Percentiles rank a stretch among this genome's conserved stretches.
Evolutionary conservation across 805 yeast species (phyloP).

Genomic region (Candida montana): DNA sequence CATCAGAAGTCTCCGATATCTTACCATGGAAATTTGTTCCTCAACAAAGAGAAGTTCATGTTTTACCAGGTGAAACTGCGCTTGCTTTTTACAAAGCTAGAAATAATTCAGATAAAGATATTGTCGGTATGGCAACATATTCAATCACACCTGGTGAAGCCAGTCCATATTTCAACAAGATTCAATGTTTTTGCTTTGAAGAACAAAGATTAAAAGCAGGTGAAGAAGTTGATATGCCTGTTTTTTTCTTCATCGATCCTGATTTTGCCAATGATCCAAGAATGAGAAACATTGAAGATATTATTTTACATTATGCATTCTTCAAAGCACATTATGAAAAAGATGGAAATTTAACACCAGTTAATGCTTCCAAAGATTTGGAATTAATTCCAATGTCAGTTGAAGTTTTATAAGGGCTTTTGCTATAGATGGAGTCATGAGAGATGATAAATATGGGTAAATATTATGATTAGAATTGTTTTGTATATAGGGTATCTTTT

Average conservation of each 20-base stretch:
- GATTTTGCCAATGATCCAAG: constrained; percentile 90
- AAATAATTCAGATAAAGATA: constrained; percentile 78
- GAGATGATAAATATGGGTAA: no score
- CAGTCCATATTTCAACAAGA: constrained; percentile 93
- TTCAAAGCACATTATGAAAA: constrained; percentile 54
- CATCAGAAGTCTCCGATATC: constrained; percentile 85
- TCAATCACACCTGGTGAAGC: constrained; percentile 95
- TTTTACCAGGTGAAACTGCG: constrained; percentile 97
- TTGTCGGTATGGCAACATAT: constrained; percentile 98
- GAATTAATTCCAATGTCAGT: constrained; percentile 21
- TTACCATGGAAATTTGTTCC: constrained; percentile 96
- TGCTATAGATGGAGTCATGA: no score
- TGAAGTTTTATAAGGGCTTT: constrained; percentile 1
- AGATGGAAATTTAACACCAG: constrained; percentile 31
- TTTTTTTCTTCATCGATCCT: constrained; percentile 94
- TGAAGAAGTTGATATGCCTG: constrained; percentile 98
- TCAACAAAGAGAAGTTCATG: constrained; percentile 86
- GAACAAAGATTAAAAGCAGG: constrained; percentile 92
- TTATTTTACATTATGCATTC: constrained; percentile 88
- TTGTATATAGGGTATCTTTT: neutral
- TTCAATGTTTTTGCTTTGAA: constrained; percentile 97
- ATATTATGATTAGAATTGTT: no score
- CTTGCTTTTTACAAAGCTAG: constrained; percentile 91
- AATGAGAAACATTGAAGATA: constrained; percentile 86
- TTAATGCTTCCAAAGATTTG: constrained; percentile 21